Evolutionary conservation across 257 asterid genomes (phyloP).

Genomic region (Petunia secreta): DNA sequence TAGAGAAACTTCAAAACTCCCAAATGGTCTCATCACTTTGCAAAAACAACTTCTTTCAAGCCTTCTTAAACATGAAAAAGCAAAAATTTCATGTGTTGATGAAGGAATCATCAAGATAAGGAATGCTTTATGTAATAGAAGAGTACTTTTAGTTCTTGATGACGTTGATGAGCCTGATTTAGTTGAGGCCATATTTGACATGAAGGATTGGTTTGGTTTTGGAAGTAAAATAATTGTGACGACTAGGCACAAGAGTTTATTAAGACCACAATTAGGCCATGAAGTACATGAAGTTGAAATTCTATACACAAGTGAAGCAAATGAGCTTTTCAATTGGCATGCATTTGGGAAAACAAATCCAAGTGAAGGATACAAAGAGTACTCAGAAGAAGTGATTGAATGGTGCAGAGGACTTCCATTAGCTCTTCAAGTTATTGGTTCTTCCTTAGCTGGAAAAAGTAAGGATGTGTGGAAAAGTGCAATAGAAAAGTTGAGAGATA

Average conservation of each 20-base stretch:
- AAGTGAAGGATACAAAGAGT: background rate
- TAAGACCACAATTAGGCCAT: constrained; percentile 24
- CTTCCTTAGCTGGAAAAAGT: constrained; percentile 23
- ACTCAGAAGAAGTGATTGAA: constrained; percentile 11
- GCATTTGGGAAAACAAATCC: constrained; percentile 23
- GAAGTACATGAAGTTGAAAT: constrained; percentile 24
- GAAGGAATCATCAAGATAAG: constrained; percentile 34
- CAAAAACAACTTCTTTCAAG: constrained; percentile 32
- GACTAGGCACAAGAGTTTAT: constrained; percentile 16
- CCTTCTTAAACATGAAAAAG: background rate
- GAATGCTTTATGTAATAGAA: constrained; percentile 21
- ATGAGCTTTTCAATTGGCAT: constrained; percentile 23
- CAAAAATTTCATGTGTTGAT: constrained; percentile 23
- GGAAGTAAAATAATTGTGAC: constrained; percentile 33
- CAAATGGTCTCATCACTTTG: constrained; percentile 24
- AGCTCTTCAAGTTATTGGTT: constrained; percentile 31
- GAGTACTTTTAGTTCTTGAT: constrained; percentile 34
- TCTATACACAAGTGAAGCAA: constrained; percentile 10
- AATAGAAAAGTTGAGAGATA: constrained; percentile 20
- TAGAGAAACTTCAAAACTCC: constrained; percentile 29
- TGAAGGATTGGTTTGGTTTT: constrained; percentile 25
- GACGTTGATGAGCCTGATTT: constrained; percentile 35
- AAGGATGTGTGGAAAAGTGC: constrained; percentile 15
- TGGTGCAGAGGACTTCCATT: constrained; percentile 26
- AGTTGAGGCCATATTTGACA: constrained; percentile 30